Base-by-base conservation (phyloP, 192 early-diverging fungal species). In the Thamnidium elegans region DNA sequence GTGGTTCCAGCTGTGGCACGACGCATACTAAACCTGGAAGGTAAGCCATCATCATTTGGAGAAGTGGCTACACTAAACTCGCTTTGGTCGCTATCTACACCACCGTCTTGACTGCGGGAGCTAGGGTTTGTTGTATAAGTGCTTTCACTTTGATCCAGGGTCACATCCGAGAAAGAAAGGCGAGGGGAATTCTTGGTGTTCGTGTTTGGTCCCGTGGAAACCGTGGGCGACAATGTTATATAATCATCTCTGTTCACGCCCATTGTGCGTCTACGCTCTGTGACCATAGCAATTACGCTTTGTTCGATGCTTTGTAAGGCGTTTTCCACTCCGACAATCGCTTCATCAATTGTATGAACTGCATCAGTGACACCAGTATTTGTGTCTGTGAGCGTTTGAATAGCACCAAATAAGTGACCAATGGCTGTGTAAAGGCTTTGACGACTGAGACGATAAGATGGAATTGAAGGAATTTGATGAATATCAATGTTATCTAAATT, bases 401-500 rank as follows among this genome's bases (percentile, higher is more conserved):
- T 63, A 1, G 62, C 45, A n/a, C 62, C 56, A 60, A 70, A 70
- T 7, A 64, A 32, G 4, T 13, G 10, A 8, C 63, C 69, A 20
- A 70, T 59, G 4, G 62, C 32, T 15, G 62, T 65, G 31, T 65
- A 70, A 0, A 70, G 56, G 1, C 13, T n/a, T 39, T 69, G 67
- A 19, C 56, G 54, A 30, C 50, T 36, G 26, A 20, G 0, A 26
- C 42, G 6, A 50, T 58, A 65, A 9, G 42, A 46, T 45, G 55
- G 34, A 42, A 45, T 21, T 14, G 63, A 60, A 0, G 45, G 45
- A 21, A 48, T 31, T 5, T 19, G 20, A 34, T 46, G 23, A 8
- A 36, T 47, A 20, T 62, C 48, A 19, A 62, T 32, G 13, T 44
- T 26, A n/a, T 47, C 42, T 14, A 66, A 31, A 11, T 48, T 44